A percentile compares a stretch with the other conserved stretches of the same genome.
phyloP scores from a whole-genome alignment of 768 basidiomycete genomes.

The Naganishia onofrii region DNA sequence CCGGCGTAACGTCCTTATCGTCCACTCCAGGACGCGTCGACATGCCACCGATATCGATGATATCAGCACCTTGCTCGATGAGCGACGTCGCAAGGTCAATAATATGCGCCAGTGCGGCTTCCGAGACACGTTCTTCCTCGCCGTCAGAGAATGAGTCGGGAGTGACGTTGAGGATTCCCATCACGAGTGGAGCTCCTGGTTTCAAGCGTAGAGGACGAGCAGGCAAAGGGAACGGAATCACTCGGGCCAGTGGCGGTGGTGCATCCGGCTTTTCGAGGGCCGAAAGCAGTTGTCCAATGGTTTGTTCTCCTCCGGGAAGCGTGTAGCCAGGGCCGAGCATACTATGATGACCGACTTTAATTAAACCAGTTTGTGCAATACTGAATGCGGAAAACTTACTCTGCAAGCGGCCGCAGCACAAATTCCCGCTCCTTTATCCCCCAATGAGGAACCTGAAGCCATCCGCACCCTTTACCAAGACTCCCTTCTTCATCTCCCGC shows the following conservation, averaged over 20 bases:
- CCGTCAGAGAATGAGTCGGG: constrained; percentile 98
- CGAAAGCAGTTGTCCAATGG: constrained; percentile 51
- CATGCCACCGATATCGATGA: constrained; percentile 91
- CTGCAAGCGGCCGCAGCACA: constrained; percentile 77
- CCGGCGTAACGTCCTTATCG: constrained; percentile 63
- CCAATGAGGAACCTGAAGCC: constrained; percentile 82
- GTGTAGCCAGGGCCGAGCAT: constrained; percentile 35
- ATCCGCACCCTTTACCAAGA: constrained; percentile 53
- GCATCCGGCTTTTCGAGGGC: constrained; percentile 10
- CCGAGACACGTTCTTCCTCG: constrained; percentile 59
- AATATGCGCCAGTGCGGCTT: constrained; percentile 58
- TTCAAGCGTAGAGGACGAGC: constrained; percentile 35
- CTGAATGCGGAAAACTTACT: constrained; percentile 61
- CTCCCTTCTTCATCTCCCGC: constrained; percentile 54
- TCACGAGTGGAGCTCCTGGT: constrained; percentile 60
- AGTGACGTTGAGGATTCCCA: constrained; percentile 89
- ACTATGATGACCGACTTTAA: not conserved
- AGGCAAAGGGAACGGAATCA: constrained; percentile 41
- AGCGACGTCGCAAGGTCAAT: constrained; percentile 55
- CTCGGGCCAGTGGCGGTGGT: constrained; percentile 39
- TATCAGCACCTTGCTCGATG: constrained; percentile 62
- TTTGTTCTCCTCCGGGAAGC: constrained; percentile 62
- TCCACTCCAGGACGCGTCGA: constrained; percentile 73
- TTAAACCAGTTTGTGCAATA: not conserved
- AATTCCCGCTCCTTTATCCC: constrained; percentile 82